phyloP scores from a whole-genome alignment of 2,329 filamentous ascomycete genomes.

The Mariannaea elegans region DNA sequence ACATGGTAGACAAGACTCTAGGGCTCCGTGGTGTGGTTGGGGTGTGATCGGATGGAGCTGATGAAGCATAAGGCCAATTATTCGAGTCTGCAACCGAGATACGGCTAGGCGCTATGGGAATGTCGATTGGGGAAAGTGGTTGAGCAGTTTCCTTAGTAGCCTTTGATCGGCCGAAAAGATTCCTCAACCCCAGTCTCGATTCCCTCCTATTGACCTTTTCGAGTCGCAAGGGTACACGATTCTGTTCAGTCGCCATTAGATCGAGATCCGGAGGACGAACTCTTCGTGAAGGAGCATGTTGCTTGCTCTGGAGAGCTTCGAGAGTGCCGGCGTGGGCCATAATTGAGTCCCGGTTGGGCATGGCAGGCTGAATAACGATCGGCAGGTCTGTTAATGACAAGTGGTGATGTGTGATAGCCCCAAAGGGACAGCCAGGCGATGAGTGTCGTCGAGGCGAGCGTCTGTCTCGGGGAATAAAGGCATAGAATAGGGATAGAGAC shows the following conservation, averaged over 20 bases:
- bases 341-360: conserved; percentile 39
- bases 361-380: conserved; percentile 5
- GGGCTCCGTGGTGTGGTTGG: conserved; percentile 38
- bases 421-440: conserved; percentile 20
- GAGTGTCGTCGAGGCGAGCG: conserved; percentile 21
- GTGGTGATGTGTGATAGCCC: conserved; percentile 7
- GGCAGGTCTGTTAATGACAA: background rate
- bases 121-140: conserved; percentile 41
- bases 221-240: conserved; percentile 53
- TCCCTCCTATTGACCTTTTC: conserved; percentile 57
- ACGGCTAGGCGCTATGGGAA: conserved; percentile 50
- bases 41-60: conserved; percentile 49
- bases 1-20: conserved; percentile 37
- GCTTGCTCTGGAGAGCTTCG: conserved; percentile 37
- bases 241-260: conserved; percentile 40
- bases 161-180: conserved; percentile 60
- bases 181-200: conserved; percentile 61
- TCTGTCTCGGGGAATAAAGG: conserved; percentile 21
- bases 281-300: conserved; percentile 32
- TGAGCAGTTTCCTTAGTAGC: conserved; percentile 46
- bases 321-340: conserved; percentile 36
- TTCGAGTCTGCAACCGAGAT: conserved; percentile 57
- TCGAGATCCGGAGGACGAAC: conserved; percentile 39
- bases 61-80: conserved; percentile 52
- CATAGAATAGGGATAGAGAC: conserved; percentile 26